Evolutionary conservation across 2,329 filamentous ascomycete species (phyloP), one percentile per base, ranked within the genome.

Genomic region (Phyllosticta citribraziliensis): DNA sequence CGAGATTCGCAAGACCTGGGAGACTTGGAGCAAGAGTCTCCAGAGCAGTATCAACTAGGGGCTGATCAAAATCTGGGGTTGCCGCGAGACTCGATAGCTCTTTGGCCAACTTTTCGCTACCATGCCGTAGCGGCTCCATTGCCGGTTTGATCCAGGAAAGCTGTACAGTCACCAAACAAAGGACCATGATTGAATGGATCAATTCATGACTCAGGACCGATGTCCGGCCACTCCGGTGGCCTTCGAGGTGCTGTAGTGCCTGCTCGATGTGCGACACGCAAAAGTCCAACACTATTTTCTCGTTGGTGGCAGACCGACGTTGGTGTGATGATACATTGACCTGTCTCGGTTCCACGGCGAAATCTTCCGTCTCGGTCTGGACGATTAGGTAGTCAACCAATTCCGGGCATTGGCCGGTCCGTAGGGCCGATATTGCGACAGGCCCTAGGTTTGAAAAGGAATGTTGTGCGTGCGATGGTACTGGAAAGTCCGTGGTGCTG

Each of bases 401-500:
- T 5, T 73, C 67, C 17, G 69, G 67, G 61, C 79, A 75, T 19
- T 73, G 69, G 30, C 70, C 64, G 51, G 73, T 72, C 59, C 73
- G 72, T 14, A 77, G 67, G 73, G 77, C 80, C 20, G 75, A 72
- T 65, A 77, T 76, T 8, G 73, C 77, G 22, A 80, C 68, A 11
- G 69, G 63, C 2, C 76, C 76, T 64, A 78, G 73, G 0, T 72
- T 65, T 1, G 72, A 66, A 50, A 75, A 74, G 12, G 68, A 65
- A 5, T 68, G 63, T 53, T 65, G 51, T 12, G 63, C 56, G 5
- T 67, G 52, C 2, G 65, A 57, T 51, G 68, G 64, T 30, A 73
- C 70, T 4, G 72, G 62, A 50, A 78, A 74, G 63, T 89, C 88
- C 47, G 88, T 85, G 67, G 88, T 90, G 17, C 82, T 80, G 63